Evolutionary conservation across 805 yeast species (phyloP).

Genomic region (Starmerella apis): DNA sequence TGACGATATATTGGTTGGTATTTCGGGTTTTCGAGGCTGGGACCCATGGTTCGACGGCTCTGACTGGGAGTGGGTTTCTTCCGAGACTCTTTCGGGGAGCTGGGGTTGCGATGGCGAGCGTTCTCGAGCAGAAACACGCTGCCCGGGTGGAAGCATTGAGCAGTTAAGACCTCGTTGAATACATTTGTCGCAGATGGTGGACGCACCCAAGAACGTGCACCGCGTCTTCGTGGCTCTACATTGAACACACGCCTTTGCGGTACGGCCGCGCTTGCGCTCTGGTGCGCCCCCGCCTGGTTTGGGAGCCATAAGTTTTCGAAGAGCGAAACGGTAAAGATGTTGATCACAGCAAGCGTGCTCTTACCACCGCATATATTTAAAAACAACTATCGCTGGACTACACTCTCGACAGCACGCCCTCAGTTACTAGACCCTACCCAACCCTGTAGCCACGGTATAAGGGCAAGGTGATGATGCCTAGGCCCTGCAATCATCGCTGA

Average conservation of each 20-base stretch:
- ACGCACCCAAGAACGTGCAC: conserved; percentile 16
- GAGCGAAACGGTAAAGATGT: background rate
- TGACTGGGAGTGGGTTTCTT: too few relatives aligned
- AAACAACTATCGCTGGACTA: background rate
- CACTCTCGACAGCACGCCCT: conserved; percentile 11
- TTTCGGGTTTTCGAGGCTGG: background rate
- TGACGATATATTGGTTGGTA: too few relatives aligned
- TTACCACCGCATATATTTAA: conserved; percentile 6
- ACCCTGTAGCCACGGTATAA: background rate
- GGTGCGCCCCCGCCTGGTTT: background rate
- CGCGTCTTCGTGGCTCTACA: conserved; percentile 22
- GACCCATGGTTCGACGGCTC: too few relatives aligned
- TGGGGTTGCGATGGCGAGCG: background rate
- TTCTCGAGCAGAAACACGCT: background rate
- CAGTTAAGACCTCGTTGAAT: conserved; percentile 14
- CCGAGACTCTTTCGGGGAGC: background rate
- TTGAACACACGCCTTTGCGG: conserved; percentile 17
- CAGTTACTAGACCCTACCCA: background rate
- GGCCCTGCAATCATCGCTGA: background rate
- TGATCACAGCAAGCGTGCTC: background rate
- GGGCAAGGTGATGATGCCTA: background rate
- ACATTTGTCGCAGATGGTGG: conserved; percentile 21
- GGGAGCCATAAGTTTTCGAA: background rate
- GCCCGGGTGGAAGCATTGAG: conserved; percentile 11
- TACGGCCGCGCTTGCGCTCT: conserved; percentile 17